Conservation (phyloP, 208 protist species). For the Wallacemonas sp. region DNA sequence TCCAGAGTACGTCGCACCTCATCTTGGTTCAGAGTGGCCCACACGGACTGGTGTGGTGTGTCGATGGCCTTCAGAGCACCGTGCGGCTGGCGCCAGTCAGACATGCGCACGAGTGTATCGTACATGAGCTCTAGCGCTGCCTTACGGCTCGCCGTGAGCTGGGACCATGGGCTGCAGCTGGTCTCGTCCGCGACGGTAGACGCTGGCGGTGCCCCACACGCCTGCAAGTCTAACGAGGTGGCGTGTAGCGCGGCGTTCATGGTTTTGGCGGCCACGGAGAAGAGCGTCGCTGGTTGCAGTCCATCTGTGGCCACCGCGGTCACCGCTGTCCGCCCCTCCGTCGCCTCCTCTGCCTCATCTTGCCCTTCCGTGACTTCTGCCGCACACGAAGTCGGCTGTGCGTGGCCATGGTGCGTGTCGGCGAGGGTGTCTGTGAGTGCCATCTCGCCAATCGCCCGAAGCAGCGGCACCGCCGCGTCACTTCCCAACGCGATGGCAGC, state of each 20-base stretch:
- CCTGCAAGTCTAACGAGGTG: no score
- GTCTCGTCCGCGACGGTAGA: no score
- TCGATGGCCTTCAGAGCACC: not conserved
- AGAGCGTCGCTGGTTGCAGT: no score
- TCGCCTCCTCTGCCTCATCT: not conserved
- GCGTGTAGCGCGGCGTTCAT: no score
- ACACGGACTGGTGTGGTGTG: not conserved
- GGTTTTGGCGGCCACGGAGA: no score
- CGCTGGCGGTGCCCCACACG: no score
- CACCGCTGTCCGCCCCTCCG: no score
- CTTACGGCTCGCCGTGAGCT: not conserved
- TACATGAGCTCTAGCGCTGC: not conserved
- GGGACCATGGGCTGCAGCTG: no score
- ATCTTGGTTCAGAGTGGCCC: not conserved
- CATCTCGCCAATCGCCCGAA: not conserved
- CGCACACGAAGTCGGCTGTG: not conserved
- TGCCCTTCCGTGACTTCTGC: not conserved
- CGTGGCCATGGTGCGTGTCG: not conserved
- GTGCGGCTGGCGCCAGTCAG: not conserved
- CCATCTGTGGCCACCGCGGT: no score
- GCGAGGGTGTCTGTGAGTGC: constrained; percentile 1
- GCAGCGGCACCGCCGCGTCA: not conserved
- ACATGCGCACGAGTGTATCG: not conserved
- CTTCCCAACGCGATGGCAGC: constrained; percentile 2
- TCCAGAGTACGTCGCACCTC: not conserved